Conservation (phyloP, 1,284 basidiomycete genomes). For the Ustilago vetiveriae region DNA sequence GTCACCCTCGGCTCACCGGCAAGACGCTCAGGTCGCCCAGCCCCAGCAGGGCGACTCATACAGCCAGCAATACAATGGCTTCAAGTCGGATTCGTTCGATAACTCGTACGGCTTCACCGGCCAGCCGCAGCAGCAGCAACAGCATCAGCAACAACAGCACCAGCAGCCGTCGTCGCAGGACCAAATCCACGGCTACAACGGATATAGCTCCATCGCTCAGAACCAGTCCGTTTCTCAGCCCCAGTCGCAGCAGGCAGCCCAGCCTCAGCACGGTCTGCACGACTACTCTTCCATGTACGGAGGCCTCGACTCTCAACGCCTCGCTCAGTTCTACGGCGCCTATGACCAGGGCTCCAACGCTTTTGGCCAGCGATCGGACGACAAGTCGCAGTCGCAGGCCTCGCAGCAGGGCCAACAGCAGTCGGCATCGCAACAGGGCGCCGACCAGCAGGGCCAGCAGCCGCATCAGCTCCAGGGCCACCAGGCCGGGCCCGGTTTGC, state of each 20-base stretch:
- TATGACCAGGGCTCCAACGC: conserved; percentile 57
- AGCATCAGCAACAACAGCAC: conserved; percentile 25
- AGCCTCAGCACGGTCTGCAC: conserved; percentile 47
- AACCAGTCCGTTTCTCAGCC: conserved; percentile 31
- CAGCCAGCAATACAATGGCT: conserved; percentile 47
- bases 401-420: conserved; percentile 46
- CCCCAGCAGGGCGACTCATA: conserved; percentile 37
- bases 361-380: conserved; percentile 48
- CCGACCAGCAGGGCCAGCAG: conserved; percentile 39
- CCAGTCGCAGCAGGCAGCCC: conserved; percentile 26
- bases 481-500: conserved; percentile 46
- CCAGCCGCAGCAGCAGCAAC: conserved; percentile 41
- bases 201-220: conserved; percentile 46
- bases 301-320: conserved; percentile 59
- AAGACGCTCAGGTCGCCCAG: conserved; percentile 32
- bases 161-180: conserved; percentile 41
- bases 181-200: conserved; percentile 52
- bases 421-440: conserved; percentile 34
- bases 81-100: conserved; percentile 50
- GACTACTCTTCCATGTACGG: conserved; percentile 62
- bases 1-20: conserved; percentile 32
- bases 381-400: conserved; percentile 42
- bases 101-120: conserved; percentile 47
- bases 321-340: conserved; percentile 58
- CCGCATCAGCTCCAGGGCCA: conserved; percentile 40